Conservation (phyloP, 495 filamentous ascomycete genomes). For the Polyplosphaeria fusca region DNA sequence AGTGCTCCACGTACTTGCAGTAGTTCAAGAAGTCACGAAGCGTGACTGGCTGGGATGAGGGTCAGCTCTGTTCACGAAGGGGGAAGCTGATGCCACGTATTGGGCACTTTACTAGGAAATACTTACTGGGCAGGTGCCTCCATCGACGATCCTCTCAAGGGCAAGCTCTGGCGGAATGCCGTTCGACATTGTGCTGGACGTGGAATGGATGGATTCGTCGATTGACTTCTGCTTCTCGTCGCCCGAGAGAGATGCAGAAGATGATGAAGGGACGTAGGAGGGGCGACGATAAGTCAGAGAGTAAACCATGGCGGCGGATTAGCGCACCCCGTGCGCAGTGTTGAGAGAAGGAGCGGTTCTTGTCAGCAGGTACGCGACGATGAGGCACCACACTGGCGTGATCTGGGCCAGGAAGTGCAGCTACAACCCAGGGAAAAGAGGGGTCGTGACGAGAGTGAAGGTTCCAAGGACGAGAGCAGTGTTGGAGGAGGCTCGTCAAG, state of each 20-base stretch:
- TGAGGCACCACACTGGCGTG: background rate
- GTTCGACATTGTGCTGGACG: conserved; percentile 40
- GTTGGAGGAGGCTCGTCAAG: background rate
- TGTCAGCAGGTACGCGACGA: background rate
- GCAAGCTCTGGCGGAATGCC: conserved; percentile 66
- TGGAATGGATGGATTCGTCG: conserved; percentile 35
- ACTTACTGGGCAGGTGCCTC: conserved; percentile 75
- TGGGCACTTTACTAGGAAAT: background rate
- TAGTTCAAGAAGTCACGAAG: conserved; percentile 79
- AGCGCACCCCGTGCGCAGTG: background rate
- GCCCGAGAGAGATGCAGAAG: conserved; percentile 1
- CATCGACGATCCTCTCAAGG: conserved; percentile 67
- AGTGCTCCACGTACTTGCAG: conserved; percentile 67
- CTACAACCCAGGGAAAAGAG: background rate
- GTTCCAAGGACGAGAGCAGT: background rate
- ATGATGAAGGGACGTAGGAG: conserved; percentile 35
- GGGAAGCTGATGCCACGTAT: background rate
- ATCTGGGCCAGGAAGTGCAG: background rate
- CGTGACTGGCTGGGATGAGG: conserved; percentile 60
- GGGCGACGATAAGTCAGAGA: conserved; percentile 50
- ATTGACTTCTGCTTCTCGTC: conserved; percentile 2
- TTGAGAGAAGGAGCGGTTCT: background rate
- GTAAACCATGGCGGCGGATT: conserved; percentile 48
- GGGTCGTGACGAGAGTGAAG: conserved; percentile 1
- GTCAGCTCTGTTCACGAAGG: background rate